phyloP scores from a whole-genome alignment of 78 protist species.

The Chrysochromulina parva region DNA sequence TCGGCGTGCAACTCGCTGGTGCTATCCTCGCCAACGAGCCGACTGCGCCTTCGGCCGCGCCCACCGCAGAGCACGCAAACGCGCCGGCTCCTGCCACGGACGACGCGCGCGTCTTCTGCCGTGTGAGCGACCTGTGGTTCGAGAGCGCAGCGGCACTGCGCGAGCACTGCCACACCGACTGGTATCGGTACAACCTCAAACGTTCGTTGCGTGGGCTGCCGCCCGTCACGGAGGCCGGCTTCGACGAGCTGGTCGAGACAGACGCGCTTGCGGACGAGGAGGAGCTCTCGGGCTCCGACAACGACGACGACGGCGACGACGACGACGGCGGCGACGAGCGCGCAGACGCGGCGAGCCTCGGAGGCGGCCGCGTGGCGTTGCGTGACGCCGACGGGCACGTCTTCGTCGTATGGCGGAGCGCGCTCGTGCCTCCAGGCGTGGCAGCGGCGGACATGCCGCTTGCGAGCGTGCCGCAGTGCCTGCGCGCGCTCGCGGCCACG shows the following conservation, averaged over 20 bases:
- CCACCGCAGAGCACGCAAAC: too few relatives aligned
- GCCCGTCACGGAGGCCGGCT: background rate
- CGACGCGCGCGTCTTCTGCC: background rate
- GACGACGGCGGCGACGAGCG: too few relatives aligned
- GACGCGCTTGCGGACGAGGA: background rate
- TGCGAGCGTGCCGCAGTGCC: background rate
- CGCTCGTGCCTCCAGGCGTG: background rate
- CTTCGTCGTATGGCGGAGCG: background rate
- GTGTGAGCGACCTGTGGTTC: background rate
- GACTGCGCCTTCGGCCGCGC: too few relatives aligned
- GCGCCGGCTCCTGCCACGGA: background rate
- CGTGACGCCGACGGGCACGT: background rate
- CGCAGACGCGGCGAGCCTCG: background rate
- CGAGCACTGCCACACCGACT: constrained; percentile 12
- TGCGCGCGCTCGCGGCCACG: background rate
- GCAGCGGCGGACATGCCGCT: background rate
- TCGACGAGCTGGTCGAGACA: background rate
- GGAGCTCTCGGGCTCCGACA: background rate
- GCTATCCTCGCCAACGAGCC: too few relatives aligned
- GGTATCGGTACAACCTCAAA: constrained; percentile 2
- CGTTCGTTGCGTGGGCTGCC: background rate
- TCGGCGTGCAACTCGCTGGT: too few relatives aligned
- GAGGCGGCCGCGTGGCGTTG: background rate
- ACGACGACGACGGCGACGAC: background rate
- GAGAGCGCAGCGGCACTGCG: background rate